Base-by-base conservation (phyloP, 1,284 basidiomycete genomes). In the Cryptococcus maquisensis region DNA sequence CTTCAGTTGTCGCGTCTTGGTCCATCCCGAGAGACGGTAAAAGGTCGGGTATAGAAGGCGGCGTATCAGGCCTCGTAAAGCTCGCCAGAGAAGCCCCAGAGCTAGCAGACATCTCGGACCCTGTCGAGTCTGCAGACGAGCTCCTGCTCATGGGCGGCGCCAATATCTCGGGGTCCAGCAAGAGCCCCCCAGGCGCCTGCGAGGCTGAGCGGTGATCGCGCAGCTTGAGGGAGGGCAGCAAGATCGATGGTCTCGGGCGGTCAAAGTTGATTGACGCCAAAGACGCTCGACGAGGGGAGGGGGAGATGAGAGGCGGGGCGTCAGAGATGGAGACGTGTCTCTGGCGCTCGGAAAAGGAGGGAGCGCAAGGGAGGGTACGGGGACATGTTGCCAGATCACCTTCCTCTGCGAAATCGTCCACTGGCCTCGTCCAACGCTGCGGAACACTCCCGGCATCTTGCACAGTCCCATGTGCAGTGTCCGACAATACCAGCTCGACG, bases 41-140 rank as follows among this genome's bases (percentile, higher is more conserved):
- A 44, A 43, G 15, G 39, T 18, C 38, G 7, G 38, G 38, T 16
- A 40, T 40, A 15, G 38, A 40, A 7, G 38, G 16, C 12, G 52
- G 52, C 7, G 28, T 13, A 13, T 44, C 47, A 15, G 38, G 20
- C n/a, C 47, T 41, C 2, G 47, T 43, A 41, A 59, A 56, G 8
- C 51, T 52, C 13, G 49, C 52, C 47, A 57, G 50, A 8, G 54
- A 52, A 13, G 46, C 49, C 20, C 52, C 52, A 7, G 51, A 47
- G 9, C 23, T 18, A 16, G 45, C 42, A 6, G 40, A 35, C 10
- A 48, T 47, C 2, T 49, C 42, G 2, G 51, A 52, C 5, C 46
- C 52, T 21, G 45, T 40, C 8, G 54, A 56, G 9, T 40, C 38
- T 40, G 38, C 28, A 6, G 28, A 32, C 10, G 28, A 32, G 28